Percentiles rank a stretch among this genome's conserved stretches.
phyloP scores from a whole-genome alignment of 257 asterid genomes.

The Solanum infundibuliforme region DNA sequence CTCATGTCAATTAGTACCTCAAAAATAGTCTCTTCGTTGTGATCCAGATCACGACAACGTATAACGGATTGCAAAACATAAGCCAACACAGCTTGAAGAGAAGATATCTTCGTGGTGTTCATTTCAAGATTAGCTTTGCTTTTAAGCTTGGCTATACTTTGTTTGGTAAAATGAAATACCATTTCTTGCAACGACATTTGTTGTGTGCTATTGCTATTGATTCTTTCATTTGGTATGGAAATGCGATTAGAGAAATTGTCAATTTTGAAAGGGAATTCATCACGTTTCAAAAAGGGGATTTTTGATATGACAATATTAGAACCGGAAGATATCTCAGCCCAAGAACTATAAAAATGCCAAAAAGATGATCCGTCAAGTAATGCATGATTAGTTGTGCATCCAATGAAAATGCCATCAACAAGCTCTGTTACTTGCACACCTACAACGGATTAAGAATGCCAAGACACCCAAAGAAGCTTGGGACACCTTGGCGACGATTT shows the following conservation, averaged over 20 bases:
- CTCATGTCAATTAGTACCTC: constrained; percentile 10
- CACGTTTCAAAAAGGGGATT: too few relatives aligned
- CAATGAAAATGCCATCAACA: too few relatives aligned
- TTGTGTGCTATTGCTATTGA: not conserved
- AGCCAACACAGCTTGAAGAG: constrained; percentile 40
- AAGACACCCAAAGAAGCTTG: too few relatives aligned
- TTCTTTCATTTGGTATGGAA: not conserved
- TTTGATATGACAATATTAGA: too few relatives aligned
- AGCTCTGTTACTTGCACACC: constrained; percentile 23
- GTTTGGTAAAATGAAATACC: constrained; percentile 21
- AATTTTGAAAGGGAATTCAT: too few relatives aligned
- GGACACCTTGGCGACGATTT: too few relatives aligned
- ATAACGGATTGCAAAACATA: constrained; percentile 30
- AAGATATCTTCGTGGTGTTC: constrained; percentile 5
- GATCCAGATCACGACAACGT: not conserved
- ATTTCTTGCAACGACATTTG: not conserved
- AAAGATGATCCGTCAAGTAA: too few relatives aligned
- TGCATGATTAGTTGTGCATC: too few relatives aligned
- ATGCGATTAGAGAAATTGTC: not conserved
- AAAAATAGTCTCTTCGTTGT: not conserved
- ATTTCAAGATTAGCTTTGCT: constrained; percentile 24
- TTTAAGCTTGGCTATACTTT: constrained; percentile 19
- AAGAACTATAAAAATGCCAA: too few relatives aligned
- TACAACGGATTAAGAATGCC: too few relatives aligned
- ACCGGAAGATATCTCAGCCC: too few relatives aligned